Conservation (phyloP, 1,139 yeast genomes). For the Kodamaea fungicola region DNA sequence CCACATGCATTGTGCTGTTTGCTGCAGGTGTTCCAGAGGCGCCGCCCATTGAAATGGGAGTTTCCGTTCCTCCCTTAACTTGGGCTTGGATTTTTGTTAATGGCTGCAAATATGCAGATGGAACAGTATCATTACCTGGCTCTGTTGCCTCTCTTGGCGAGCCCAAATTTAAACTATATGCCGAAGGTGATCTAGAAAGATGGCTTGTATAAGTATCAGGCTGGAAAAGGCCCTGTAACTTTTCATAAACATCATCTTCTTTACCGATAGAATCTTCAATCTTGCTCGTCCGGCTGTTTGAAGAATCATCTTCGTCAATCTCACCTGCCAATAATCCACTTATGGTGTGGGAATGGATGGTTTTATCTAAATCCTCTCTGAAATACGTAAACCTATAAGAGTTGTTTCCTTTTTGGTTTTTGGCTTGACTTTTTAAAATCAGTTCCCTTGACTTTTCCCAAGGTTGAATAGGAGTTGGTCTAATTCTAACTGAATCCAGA, state of each 20-base stretch:
- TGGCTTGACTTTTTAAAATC: conserved; percentile 18
- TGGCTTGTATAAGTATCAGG: conserved; percentile 20
- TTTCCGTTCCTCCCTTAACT: conserved; percentile 5
- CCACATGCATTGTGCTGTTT: background rate
- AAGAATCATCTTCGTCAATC: conserved; percentile 10
- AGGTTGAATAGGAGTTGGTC: conserved; percentile 76
- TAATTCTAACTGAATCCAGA: conserved; percentile 52
- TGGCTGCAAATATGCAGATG: conserved; percentile 6
- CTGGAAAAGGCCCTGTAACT: conserved; percentile 29
- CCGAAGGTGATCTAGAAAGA: conserved; percentile 12
- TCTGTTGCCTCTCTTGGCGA: background rate
- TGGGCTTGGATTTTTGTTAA: conserved; percentile 7
- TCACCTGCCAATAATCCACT: conserved; percentile 60
- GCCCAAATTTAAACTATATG: conserved; percentile 8
- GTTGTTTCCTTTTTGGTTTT: conserved; percentile 2
- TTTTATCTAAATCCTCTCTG: conserved; percentile 82
- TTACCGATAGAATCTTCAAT: background rate
- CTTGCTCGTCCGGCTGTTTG: conserved; percentile 7
- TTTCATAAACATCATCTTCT: conserved; percentile 9
- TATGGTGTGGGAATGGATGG: conserved; percentile 86
- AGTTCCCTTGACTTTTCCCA: conserved; percentile 54
- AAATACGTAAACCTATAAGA: conserved; percentile 67
- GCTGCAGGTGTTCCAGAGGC: conserved; percentile 11
- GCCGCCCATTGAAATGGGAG: conserved; percentile 2
- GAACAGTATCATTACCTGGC: background rate